phyloP scores from a whole-genome alignment of 371 early-diverging fungal species.

The Rhizomucor pusillus region DNA sequence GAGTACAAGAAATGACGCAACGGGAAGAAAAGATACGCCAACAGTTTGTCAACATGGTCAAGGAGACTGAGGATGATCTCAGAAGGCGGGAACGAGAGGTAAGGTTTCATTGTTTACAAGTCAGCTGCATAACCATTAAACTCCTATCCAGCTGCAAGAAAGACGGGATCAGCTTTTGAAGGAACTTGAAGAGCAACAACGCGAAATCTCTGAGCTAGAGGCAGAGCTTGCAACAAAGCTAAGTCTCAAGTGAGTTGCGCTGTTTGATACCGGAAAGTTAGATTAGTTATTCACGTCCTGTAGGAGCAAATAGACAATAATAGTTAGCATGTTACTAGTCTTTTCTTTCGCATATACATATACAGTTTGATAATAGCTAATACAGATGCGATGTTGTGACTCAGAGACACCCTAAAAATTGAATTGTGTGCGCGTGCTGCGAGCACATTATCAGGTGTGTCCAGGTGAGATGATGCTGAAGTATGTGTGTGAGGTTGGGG shows the following conservation, averaged over 20 bases:
- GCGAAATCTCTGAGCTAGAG: conserved; percentile 14
- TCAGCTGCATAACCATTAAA: background rate
- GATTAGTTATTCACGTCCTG: background rate
- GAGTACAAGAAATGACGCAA: conserved; percentile 68
- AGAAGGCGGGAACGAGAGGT: conserved; percentile 64
- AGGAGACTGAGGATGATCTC: conserved; percentile 68
- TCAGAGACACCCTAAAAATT: no score
- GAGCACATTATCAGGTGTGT: no score
- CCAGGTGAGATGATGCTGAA: no score
- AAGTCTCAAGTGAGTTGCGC: conserved; percentile 1
- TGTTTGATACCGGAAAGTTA: background rate
- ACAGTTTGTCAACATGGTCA: conserved; percentile 70
- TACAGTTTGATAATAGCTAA: no score
- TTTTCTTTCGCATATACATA: no score
- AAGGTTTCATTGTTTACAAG: conserved; percentile 2
- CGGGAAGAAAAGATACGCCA: conserved; percentile 77
- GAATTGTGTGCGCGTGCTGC: no score
- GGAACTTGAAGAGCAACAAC: conserved; percentile 23
- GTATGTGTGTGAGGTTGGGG: no score
- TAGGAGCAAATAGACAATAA: no score
- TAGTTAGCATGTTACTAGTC: no score
- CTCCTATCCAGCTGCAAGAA: conserved; percentile 12
- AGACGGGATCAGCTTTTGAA: conserved; percentile 20
- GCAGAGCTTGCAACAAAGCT: conserved; percentile 15
- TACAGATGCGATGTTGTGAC: no score